phyloP scores from a whole-genome alignment of 108 stramenopile species.

The Nannochloropsis gaditana region DNA sequence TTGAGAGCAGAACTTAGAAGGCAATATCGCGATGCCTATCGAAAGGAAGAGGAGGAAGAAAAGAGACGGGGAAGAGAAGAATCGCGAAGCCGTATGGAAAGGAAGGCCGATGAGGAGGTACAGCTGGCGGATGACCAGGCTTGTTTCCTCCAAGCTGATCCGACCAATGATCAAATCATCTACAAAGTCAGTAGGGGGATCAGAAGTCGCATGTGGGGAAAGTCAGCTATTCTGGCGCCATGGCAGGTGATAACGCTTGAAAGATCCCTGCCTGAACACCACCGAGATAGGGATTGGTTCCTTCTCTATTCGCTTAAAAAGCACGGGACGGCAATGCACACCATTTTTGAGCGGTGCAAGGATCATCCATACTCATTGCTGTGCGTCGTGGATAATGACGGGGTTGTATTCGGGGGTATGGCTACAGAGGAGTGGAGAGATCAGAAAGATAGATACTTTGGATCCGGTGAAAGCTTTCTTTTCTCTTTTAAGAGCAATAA shows the following conservation, averaged over 20 bases:
- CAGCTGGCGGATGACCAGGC: background rate
- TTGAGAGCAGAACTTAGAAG: constrained; percentile 15
- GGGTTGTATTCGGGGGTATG: background rate
- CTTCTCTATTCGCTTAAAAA: background rate
- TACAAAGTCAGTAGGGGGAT: constrained; percentile 4
- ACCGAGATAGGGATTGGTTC: background rate
- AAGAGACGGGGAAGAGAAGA: background rate
- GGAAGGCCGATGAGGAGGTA: background rate
- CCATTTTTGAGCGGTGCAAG: constrained; percentile 3
- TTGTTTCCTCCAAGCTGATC: background rate
- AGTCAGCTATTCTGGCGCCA: background rate
- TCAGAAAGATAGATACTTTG: background rate
- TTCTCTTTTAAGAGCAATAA: background rate
- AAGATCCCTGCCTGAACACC: background rate
- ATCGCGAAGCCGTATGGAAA: background rate
- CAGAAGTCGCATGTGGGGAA: background rate
- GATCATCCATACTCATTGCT: background rate
- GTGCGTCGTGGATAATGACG: background rate
- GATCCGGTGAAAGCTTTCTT: background rate
- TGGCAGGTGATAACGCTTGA: constrained; percentile 9
- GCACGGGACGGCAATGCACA: background rate
- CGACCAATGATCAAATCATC: background rate
- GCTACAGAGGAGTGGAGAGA: background rate
- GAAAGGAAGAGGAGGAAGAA: background rate
- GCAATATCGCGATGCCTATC: background rate